Conservation (phyloP, 2,329 filamentous ascomycete genomes). For the Pseudogymnoascus sp. region DNA sequence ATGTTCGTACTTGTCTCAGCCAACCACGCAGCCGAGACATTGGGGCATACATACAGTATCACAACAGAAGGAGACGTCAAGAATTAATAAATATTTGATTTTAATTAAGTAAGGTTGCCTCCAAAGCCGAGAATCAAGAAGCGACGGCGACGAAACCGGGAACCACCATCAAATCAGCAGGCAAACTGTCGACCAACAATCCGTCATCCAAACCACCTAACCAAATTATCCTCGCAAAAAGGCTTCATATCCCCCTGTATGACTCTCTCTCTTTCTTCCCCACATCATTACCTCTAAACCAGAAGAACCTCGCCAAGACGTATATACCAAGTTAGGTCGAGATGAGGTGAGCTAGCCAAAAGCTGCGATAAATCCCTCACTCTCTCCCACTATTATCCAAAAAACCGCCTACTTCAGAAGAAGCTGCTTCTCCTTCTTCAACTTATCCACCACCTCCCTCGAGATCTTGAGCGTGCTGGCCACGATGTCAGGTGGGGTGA, state of each 20-base stretch:
- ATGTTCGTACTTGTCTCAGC: neutral
- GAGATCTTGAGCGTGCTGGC: constrained; percentile 53
- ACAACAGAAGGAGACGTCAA: neutral
- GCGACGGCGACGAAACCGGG: neutral
- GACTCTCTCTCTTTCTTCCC: too few relatives aligned
- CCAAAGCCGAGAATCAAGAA: neutral
- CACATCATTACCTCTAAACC: neutral
- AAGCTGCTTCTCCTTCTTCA: constrained; percentile 60
- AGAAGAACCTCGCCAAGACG: neutral
- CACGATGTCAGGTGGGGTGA: constrained; percentile 58
- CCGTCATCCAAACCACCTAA: neutral
- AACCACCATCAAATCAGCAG: neutral
- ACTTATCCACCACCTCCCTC: constrained; percentile 44
- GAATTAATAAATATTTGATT: neutral
- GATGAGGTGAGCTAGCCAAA: neutral
- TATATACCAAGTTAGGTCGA: neutral
- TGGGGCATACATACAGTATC: neutral
- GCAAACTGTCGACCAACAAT: neutral
- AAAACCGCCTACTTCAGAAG: constrained; percentile 33
- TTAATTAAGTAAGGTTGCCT: neutral
- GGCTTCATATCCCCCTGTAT: neutral
- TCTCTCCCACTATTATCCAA: neutral
- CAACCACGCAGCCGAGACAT: neutral
- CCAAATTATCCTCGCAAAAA: neutral
- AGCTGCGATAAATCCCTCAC: neutral